Evolutionary conservation across 129 eudicot species (phyloP).

Genomic region (Centaurea solstitialis): DNA sequence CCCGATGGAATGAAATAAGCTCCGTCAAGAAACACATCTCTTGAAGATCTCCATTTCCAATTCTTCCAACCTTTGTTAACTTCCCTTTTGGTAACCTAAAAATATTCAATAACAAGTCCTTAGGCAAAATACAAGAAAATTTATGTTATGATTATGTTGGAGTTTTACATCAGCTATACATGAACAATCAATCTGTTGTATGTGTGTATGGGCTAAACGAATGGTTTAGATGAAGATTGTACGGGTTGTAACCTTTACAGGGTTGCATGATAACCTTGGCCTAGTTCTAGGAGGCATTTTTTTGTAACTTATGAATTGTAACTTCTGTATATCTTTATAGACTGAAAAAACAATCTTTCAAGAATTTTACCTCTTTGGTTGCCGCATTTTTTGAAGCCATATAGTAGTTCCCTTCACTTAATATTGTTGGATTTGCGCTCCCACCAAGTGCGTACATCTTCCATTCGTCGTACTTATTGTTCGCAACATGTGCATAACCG

Average conservation of each 20-base stretch:
- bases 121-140: not conserved
- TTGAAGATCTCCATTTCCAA: conserved; percentile 78
- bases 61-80: conserved; percentile 55
- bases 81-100: conserved; percentile 70
- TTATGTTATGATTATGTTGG: not conserved
- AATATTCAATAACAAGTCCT: not conserved
- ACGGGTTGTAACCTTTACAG: too few relatives aligned
- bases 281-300: too few relatives aligned
- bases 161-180: not conserved
- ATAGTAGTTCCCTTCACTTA: conserved; percentile 65
- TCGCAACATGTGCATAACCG: conserved; percentile 65
- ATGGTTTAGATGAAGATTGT: too few relatives aligned
- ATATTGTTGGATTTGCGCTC: conserved; percentile 56
- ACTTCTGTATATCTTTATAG: too few relatives aligned
- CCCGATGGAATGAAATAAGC: conserved; percentile 74
- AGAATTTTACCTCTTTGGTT: conserved; percentile 33
- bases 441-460: conserved; percentile 60
- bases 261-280: too few relatives aligned
- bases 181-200: too few relatives aligned
- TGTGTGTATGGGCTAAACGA: too few relatives aligned
- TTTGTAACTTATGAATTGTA: too few relatives aligned
- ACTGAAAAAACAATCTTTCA: not conserved
- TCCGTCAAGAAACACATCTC: conserved; percentile 56
- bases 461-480: conserved; percentile 58
- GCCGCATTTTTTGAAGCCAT: conserved; percentile 30